Evolutionary conservation across 2,329 filamentous ascomycete genomes (phyloP), one percentile per base, ranked within the genome.

Genomic region (Phoma sp.): DNA sequence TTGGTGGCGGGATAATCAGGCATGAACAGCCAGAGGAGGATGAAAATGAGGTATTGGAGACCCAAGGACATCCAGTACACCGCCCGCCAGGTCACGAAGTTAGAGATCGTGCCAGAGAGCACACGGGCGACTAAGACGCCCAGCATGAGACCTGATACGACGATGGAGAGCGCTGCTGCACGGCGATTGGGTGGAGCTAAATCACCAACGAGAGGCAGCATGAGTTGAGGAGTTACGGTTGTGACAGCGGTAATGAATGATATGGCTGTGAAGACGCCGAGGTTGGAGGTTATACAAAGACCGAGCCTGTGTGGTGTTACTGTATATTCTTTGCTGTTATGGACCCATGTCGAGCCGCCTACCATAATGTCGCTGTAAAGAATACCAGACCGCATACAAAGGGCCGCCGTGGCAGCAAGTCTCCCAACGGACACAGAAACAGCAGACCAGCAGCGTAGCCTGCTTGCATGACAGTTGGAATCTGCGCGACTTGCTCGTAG

Each of bases 1-100:
- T 92, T 93, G 4, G 89, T 89, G 1, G 84, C 82, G 0, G 90
- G 91, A 61, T 95, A 95, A 70, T 93, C 89, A 0, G 90, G 90
- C 87, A 95, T 88, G 72, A 86, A 90, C 39, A 86, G 69, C 78
- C 84, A 93, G 5, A 93, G 82, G 0, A 87, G 74, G 6, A 78
- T 60, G 51, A 88, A 82, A 57, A 93, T 86, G 7, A 85, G 67
- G 64, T 85, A 87, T 73, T 95, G 90, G 0, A 90, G 77, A 0
- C 81, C 89, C 4, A 93, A 83, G 0, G 88, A 83, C 56, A 93
- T 79, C 89, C 89, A 93, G 77, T 92, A 95, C 7, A 93, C 86
- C 54, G 84, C 85, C 23, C 90, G 82, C 91, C 91, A 95, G 58
- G 82, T 80, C 0, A 86, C 87, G 67, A 85, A 92, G 63, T 91